These are phyloP conservation scores for Pythium sp. DNA, from an alignment of 352 stramenopile genomes.

Conservation along the genomic window DNA sequence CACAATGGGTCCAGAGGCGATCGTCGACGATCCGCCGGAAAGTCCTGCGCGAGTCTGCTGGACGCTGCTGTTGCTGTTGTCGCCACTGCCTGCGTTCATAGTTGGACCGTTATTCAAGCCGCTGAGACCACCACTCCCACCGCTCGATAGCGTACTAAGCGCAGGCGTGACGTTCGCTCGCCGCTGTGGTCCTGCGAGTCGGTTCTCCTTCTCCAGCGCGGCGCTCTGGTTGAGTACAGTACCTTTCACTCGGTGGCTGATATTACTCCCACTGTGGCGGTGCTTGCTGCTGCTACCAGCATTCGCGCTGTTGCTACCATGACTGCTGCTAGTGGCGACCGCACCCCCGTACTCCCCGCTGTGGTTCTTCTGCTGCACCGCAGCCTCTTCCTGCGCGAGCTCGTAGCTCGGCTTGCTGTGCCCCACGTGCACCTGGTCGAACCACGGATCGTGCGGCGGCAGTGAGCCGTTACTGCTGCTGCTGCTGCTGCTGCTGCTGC, in stretches of 20 bases:
- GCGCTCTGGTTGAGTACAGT: constrained; percentile 10
- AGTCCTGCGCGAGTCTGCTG: constrained; percentile 5
- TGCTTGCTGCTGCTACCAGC: neutral
- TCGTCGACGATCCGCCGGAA: neutral
- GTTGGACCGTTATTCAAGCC: neutral
- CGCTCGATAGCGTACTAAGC: neutral
- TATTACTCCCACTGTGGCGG: neutral
- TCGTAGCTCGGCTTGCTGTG: constrained; percentile 65
- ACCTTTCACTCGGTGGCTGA: neutral
- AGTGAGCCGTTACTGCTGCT: constrained; percentile 2
- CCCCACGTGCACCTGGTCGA: constrained; percentile 46
- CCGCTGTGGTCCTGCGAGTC: constrained; percentile 5
- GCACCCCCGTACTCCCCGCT: constrained; percentile 1
- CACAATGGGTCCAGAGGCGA: neutral
- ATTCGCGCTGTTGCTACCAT: neutral
- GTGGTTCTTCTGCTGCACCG: constrained; percentile 15
- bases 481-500: neutral
- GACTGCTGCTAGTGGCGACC: neutral
- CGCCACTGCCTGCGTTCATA: neutral
- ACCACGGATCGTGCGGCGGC: constrained; percentile 60
- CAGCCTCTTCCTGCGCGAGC: constrained; percentile 32
- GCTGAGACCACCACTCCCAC: neutral
- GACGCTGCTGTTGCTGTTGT: neutral
- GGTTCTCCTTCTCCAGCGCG: constrained; percentile 38
- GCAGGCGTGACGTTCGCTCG: constrained; percentile 6